Evolutionary conservation across 169 alveolate genomes (phyloP).

Genomic region (Cystoisospora suis): DNA sequence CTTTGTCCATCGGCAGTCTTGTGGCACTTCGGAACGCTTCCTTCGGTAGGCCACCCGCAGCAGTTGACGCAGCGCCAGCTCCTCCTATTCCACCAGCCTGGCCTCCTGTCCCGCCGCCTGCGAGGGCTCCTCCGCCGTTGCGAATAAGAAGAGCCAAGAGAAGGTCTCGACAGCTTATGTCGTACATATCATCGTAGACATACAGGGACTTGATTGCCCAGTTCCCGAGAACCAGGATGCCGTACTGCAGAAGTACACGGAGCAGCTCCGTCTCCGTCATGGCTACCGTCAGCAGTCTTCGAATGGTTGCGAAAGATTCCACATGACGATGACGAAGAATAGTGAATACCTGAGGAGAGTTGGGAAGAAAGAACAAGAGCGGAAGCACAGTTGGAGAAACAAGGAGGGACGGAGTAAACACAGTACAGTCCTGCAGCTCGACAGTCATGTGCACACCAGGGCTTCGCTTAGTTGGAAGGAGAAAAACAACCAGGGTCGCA

Average conservation of each 20-base stretch:
- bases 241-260: constrained; percentile 4
- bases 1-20: not conserved
- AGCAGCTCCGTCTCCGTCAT: constrained; percentile 31
- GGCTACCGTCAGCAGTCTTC: constrained; percentile 30
- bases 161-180: constrained; percentile 33
- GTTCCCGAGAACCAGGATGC: constrained; percentile 43
- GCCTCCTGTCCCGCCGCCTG: not conserved
- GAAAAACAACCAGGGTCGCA: too few relatives aligned
- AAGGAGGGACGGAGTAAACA: too few relatives aligned
- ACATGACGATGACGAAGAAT: constrained; percentile 40
- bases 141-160: constrained; percentile 49
- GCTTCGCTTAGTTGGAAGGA: too few relatives aligned
- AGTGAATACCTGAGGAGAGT: constrained; percentile 3
- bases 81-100: too few relatives aligned
- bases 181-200: constrained; percentile 29
- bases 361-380: not conserved
- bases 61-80: not conserved
- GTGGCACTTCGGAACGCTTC: constrained; percentile 28
- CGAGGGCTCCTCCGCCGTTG: not conserved
- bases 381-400: not conserved
- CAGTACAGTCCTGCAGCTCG: too few relatives aligned
- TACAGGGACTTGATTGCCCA: constrained; percentile 41
- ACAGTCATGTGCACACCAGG: too few relatives aligned
- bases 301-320: constrained; percentile 27
- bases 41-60: constrained; percentile 16